Evolutionary conservation across 1,139 yeast genomes (phyloP).

Genomic region (Geotrichum klebahnii): DNA sequence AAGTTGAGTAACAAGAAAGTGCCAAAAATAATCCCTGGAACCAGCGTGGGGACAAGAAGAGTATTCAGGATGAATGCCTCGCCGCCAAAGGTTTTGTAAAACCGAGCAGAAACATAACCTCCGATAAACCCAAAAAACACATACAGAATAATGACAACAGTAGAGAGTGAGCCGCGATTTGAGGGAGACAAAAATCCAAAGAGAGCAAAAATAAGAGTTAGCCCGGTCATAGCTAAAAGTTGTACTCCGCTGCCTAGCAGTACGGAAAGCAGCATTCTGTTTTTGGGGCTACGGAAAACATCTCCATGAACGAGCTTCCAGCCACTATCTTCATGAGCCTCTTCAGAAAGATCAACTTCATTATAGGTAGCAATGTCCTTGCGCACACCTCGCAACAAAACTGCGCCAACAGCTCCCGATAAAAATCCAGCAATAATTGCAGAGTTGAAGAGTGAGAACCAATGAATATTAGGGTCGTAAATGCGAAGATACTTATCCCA

Average conservation of each 20-base stretch:
- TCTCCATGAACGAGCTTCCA: constrained; percentile 98
- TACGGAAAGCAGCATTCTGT: constrained; percentile 68
- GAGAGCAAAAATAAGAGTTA: constrained; percentile 76
- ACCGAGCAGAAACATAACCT: constrained; percentile 77
- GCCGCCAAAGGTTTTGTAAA: constrained; percentile 88
- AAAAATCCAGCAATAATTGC: constrained; percentile 73
- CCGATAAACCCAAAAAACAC: constrained; percentile 77
- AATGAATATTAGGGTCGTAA: constrained; percentile 87
- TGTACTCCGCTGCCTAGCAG: constrained; percentile 88
- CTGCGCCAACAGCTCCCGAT: constrained; percentile 74
- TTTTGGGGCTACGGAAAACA: constrained; percentile 79
- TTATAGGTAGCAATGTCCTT: constrained; percentile 85
- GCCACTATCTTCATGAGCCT: constrained; percentile 88
- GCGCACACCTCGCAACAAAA: constrained; percentile 72
- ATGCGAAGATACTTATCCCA: constrained; percentile 97
- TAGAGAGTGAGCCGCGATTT: constrained; percentile 87
- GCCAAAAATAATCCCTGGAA: constrained; percentile 72
- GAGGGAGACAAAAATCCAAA: constrained; percentile 90
- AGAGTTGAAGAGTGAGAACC: constrained; percentile 88
- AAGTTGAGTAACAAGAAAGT: constrained; percentile 70
- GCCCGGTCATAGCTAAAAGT: constrained; percentile 67
- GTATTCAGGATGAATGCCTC: constrained; percentile 85
- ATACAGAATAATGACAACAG: constrained; percentile 80
- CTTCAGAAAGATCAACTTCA: constrained; percentile 76
- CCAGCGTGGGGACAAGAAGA: constrained; percentile 73